Base-by-base conservation (phyloP, 495 filamentous ascomycete genomes). In the Evansstolkia leycettana region DNA sequence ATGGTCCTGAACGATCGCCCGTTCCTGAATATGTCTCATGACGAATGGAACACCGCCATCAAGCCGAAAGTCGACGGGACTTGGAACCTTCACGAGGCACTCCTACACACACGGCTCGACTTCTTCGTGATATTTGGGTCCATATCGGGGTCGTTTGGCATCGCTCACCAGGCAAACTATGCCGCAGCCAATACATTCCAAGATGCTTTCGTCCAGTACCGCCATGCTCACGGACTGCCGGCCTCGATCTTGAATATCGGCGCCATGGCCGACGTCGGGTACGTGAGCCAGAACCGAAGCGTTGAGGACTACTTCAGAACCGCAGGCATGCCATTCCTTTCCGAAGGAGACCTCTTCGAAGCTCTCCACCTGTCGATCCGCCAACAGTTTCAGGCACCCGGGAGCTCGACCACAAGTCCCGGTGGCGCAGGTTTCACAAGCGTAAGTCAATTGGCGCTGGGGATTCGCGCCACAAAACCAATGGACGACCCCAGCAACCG, bases 11-110 rank as follows among this genome's bases (percentile, higher is more conserved):
- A 73, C 52, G 76, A 80, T 39, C 52, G 65, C 4, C 47, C 68
- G 2, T 72, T 72, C 36, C 66, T 71, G 34, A 69, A 75, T 32
- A 72, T 78, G 64, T 58, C 57, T 6, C 60, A 54, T 39, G 51
- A 68, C 1, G 53, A 70, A n/a, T 75, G 67, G 37, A 50, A 46
- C 8, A 50, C 56, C 3, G 68, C 64, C 28, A 60, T 70, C 17
- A 47, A 57, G 33, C 67, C 71, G 19, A 78, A 78, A 47, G 69
- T 77, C 1, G 47, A 65, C 7, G 41, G 58, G 26, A 48, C 50
- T 0, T 51, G 43, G 38, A 51, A 62, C 36, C 31, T 52, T n/a
- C 58, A 54, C n/a, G 34, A 50, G 2, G 36, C 16, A 8, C 18
- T 36, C 14, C 39, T 50, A 9, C 47, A 38, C 0, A 5, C 2